Evolutionary conservation across 805 yeast genomes (phyloP).

Genomic region (Clavispora carvajalis): DNA sequence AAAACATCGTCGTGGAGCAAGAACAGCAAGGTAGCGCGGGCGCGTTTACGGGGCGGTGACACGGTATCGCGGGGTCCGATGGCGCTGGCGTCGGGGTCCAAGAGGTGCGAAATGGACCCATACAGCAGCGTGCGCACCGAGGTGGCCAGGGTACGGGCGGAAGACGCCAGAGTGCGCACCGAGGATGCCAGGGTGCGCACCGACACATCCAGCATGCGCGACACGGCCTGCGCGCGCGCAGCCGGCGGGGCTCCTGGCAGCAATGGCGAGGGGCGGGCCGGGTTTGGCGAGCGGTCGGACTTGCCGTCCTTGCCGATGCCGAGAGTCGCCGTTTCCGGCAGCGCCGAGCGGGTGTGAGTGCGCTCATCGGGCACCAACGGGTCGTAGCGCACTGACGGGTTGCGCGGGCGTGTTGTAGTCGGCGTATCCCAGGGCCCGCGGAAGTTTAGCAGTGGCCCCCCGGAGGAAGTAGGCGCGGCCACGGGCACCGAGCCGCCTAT

Average conservation of each 20-base stretch:
- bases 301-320: conserved; percentile 12
- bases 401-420: conserved; percentile 27
- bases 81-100: neutral
- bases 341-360: neutral
- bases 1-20: conserved; percentile 1
- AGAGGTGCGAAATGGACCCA: conserved; percentile 24
- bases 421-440: conserved; percentile 31
- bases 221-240: neutral
- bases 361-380: conserved; percentile 34
- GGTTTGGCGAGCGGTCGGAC: neutral
- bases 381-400: conserved; percentile 45
- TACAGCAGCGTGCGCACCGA: conserved; percentile 25
- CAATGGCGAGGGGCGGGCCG: neutral
- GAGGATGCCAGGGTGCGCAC: conserved; percentile 1
- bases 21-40: neutral
- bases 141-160: conserved; percentile 7
- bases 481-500: neutral
- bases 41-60: neutral
- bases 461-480: conserved; percentile 14
- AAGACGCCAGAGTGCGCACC: neutral
- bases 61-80: neutral
- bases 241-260: no score
- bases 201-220: conserved; percentile 2
- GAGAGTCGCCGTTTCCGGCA: neutral
- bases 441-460: conserved; percentile 26